Evolutionary conservation across 495 filamentous ascomycete species (phyloP), one percentile per base, ranked within the genome.

Genomic region (Jackrogersella multiformis): DNA sequence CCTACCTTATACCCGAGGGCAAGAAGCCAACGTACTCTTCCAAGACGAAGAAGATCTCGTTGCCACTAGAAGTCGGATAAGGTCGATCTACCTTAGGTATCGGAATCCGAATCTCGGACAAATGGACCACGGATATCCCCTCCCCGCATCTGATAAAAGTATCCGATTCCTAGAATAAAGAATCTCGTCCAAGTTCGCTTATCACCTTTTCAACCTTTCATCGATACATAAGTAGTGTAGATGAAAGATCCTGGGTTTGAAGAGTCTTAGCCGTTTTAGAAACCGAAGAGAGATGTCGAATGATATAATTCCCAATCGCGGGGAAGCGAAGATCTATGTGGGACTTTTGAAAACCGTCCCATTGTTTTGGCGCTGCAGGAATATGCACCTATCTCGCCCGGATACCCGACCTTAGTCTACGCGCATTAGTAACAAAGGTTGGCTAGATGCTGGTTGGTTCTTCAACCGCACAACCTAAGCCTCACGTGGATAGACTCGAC

Each of bases 261-360:
- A 24, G 30, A 35, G 26, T 16, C 39, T 46, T 54, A 48, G 36
- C 56, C 41, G 56, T 49, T 48, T 32, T 30, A 21, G 21, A n/a
- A 48, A 32, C 24, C 41, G 53, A 65, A 24, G 46, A n/a, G 18
- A 39, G 15, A 20, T 24, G 28, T 45, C 28, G 35, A 61, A 56
- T 56, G 53, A 58, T 63, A 68, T 63, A 46, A 63, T 63, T 35
- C 5, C 38, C n/a, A 16, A 39, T 49, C 58, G 59, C 59, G 65
- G 59, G 59, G 65, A 55, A 62, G 6, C 26, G 21, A 49, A 53
- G 56, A 57, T 63, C 36, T 48, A 21, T 57, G 44, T 52, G 46
- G 34, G 38, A 45, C 12, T 16, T 38, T 35, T 12, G n/a, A 56
- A 13, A 18, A 8, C 13, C 18, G 41, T 56, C 51, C 64, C 56